A percentile compares a stretch with the other conserved stretches of the same genome.
phyloP scores from a whole-genome alignment of 2,329 filamentous ascomycete species.

The Venturia asperata region DNA sequence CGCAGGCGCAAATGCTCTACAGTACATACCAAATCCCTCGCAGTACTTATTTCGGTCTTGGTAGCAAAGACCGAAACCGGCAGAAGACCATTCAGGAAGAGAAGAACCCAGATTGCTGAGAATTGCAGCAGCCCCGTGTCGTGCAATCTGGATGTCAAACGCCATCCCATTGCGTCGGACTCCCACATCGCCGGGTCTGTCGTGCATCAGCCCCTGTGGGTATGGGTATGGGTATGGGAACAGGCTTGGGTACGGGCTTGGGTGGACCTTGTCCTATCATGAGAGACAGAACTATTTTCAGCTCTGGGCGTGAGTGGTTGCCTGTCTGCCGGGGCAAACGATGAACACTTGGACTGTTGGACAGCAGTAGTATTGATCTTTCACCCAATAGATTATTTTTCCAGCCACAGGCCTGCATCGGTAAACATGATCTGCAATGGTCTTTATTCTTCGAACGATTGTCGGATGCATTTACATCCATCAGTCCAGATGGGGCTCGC shows the following conservation, averaged over 20 bases:
- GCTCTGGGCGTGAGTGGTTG: neutral
- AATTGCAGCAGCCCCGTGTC: neutral
- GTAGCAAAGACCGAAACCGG: neutral
- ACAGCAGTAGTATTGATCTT: neutral
- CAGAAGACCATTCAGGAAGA: neutral
- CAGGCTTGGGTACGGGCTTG: neutral
- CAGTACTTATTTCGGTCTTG: neutral
- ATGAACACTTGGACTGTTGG: no score
- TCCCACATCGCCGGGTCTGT: neutral
- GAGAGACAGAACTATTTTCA: neutral
- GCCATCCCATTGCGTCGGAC: neutral
- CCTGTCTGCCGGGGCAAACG: no score
- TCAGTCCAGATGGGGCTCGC: neutral
- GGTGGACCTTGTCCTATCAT: neutral
- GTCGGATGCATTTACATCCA: neutral
- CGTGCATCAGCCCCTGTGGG: neutral
- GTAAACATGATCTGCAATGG: neutral
- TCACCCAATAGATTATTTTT: neutral
- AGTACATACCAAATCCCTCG: neutral
- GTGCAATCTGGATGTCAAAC: slow-evolving; percentile 6
- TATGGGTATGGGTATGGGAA: neutral
- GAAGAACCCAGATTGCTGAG: neutral
- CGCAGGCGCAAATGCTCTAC: neutral
- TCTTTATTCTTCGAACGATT: neutral
- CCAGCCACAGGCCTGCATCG: neutral